Evolutionary conservation across 2,329 filamentous ascomycete genomes (phyloP), one percentile per base, ranked within the genome.

Genomic region (Didymella pomorum): DNA sequence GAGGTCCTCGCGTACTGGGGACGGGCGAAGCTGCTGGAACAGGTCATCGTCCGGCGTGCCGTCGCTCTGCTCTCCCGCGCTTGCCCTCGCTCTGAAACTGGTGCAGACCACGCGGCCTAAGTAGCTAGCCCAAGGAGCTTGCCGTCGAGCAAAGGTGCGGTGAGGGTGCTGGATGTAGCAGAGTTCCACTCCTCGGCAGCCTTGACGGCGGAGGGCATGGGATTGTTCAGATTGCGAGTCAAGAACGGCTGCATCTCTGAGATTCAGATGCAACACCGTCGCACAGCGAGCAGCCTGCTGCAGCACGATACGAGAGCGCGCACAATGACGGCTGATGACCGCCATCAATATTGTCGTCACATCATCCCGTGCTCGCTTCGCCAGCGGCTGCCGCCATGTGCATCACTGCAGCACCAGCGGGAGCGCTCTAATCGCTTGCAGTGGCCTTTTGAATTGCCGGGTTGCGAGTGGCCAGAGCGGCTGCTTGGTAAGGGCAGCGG

Each of bases 81-180:
- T 71, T 74, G 71, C 71, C 73, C 58, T 64, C 43, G 61, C 56
- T 60, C 67, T 73, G 72, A 74, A 74, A 71, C 71, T 60, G 63
- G 62, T 61, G 60, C 64, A 63, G 61, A 47, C 65, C 51, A 66
- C 65, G 65, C 67, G 63, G 66, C 64, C 70, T 58, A 54, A 56
- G 44, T 20, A 58, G 37, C 52, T 68, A 64, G 67, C 50, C 53
- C 52, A 56, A 64, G 65, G 63, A 68, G 59, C 52, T 48, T 56
- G 50, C 60, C 60, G 61, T 61, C 48, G 39, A 23, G 60, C 52
- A 61, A 63, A 66, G 58, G 62, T 71, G 64, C 69, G 67, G 66
- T 71, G 69, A 62, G 63, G 52, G 33, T 53, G 58, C 50, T 58
- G 37, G 46, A 51, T 46, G 50, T 31, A 54, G 51, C 23, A 53